phyloP scores from a whole-genome alignment of 2,329 filamentous ascomycete genomes.

The Ophiostoma perfectum region DNA sequence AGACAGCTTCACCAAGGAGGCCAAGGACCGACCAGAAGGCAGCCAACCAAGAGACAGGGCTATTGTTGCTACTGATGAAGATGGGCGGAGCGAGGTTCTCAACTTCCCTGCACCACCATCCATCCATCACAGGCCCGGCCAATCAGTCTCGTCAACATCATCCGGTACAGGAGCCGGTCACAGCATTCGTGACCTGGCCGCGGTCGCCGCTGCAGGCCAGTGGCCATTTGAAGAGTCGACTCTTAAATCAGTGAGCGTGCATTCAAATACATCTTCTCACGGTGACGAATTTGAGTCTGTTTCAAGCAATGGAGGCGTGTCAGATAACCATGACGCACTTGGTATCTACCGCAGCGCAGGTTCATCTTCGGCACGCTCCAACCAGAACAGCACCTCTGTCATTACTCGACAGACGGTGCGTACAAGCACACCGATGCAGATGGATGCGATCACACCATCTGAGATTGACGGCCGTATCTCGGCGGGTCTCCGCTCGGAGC shows the following conservation, averaged over 20 bases:
- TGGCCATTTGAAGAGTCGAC: constrained; percentile 27
- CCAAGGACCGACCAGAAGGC: neutral
- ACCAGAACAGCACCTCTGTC: constrained; percentile 13
- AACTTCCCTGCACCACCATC: constrained; percentile 24
- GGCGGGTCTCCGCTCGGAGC: neutral
- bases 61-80: constrained; percentile 3
- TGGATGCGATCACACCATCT: constrained; percentile 7
- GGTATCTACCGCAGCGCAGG: constrained; percentile 19
- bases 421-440: constrained; percentile 16
- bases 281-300: neutral
- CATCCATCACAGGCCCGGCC: neutral
- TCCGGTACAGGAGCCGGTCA: neutral
- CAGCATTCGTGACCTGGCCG: neutral
- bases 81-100: constrained; percentile 19
- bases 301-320: constrained; percentile 9
- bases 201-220: constrained; percentile 7
- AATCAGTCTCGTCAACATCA: constrained; percentile 8
- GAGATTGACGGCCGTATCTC: neutral
- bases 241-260: constrained; percentile 20
- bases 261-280: constrained; percentile 13
- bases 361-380: constrained; percentile 11
- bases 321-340: constrained; percentile 15
- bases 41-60: neutral
- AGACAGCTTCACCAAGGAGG: neutral
- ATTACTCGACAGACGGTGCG: constrained; percentile 19